phyloP scores from a whole-genome alignment of 805 yeast genomes.

The Zygoascus ofunaensis region DNA sequence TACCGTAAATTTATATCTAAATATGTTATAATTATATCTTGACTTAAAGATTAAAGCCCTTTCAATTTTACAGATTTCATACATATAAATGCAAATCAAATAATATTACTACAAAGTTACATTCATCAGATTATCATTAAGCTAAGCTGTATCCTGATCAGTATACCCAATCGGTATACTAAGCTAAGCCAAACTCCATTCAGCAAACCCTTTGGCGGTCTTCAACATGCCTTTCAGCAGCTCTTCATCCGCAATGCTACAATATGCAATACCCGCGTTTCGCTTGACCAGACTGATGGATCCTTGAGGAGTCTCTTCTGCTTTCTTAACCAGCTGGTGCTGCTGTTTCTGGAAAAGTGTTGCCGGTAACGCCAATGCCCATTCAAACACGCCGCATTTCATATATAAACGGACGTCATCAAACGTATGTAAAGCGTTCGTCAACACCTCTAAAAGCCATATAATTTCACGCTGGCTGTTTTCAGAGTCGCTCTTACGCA shows the following conservation, averaged over 20 bases:
- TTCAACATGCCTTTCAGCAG: constrained; percentile 4
- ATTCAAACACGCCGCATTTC: constrained; percentile 53
- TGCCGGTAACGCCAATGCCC: constrained; percentile 44
- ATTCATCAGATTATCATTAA: too few species aligned
- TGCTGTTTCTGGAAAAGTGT: constrained; percentile 1
- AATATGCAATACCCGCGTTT: constrained; percentile 17
- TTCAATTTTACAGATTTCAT: too few species aligned
- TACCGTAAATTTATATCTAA: too few species aligned
- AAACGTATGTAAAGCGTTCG: constrained; percentile 37
- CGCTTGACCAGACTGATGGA: constrained; percentile 12
- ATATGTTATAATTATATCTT: too few species aligned
- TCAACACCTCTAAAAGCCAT: constrained; percentile 55
- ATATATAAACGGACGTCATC: constrained; percentile 48
- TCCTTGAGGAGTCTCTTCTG: constrained; percentile 17
- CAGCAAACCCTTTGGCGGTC: constrained; percentile 3
- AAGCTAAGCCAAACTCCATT: too few species aligned
- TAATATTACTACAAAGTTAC: too few species aligned
- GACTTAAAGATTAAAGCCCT: too few species aligned
- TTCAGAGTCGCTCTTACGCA: constrained; percentile 16
- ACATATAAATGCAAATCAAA: too few species aligned
- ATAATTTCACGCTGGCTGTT: constrained; percentile 43
- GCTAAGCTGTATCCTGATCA: too few species aligned
- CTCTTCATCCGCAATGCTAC: neutral
- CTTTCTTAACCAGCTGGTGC: constrained; percentile 9
- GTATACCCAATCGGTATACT: too few species aligned